Conservation (phyloP, 2,329 filamentous ascomycete species). For the Diplodia corticola region DNA sequence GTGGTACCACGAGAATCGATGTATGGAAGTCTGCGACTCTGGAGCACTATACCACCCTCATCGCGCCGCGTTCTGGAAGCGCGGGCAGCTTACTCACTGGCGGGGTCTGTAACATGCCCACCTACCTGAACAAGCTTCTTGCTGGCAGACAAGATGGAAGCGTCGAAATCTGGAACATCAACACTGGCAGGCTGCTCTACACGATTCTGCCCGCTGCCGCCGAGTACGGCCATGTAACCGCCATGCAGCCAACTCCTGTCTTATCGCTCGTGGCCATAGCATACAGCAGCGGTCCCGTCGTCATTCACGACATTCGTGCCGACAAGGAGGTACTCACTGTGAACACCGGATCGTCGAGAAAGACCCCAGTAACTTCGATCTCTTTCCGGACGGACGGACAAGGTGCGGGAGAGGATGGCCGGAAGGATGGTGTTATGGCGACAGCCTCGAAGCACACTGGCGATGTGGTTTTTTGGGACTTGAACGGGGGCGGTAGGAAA, state of each 20-base stretch:
- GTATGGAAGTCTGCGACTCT: slow-evolving; percentile 83
- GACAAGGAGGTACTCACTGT: slow-evolving; percentile 73
- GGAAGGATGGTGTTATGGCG: slow-evolving; percentile 85
- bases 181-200: slow-evolving; percentile 86
- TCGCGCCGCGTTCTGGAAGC: slow-evolving; percentile 57
- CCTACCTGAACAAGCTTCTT: slow-evolving; percentile 94
- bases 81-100: slow-evolving; percentile 71
- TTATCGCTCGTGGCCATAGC: slow-evolving; percentile 85
- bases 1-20: slow-evolving; percentile 72
- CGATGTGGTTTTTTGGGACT: slow-evolving; percentile 94
- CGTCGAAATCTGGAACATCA: slow-evolving; percentile 97
- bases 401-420: slow-evolving; percentile 84
- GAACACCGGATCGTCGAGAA: slow-evolving; percentile 61
- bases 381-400: slow-evolving; percentile 87
- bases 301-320: slow-evolving; percentile 77
- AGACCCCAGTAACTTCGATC: slow-evolving; percentile 73
- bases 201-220: slow-evolving; percentile 77
- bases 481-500: slow-evolving; percentile 84
- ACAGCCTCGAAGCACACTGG: slow-evolving; percentile 77
- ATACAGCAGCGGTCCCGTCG: slow-evolving; percentile 74
- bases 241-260: slow-evolving; percentile 79
- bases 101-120: slow-evolving; percentile 83
- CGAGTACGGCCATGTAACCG: slow-evolving; percentile 78
- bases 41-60: slow-evolving; percentile 87
- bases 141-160: slow-evolving; percentile 83